Evolutionary conservation across 129 eudicot species (phyloP).

Genomic region (Erigeron canadensis): DNA sequence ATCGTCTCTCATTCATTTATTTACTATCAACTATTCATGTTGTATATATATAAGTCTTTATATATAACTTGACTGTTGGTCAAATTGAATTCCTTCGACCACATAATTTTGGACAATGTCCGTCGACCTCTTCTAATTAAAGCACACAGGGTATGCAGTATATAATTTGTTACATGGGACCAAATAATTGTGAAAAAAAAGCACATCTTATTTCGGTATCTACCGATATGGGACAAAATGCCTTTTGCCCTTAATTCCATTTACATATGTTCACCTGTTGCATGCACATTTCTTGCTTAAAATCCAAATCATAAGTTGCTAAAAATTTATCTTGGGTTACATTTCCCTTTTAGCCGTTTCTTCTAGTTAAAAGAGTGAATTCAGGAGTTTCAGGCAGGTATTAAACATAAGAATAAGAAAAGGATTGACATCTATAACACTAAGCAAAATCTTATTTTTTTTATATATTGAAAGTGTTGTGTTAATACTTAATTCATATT

Average conservation of each 20-base stretch:
- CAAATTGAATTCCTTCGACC: conserved; percentile 11
- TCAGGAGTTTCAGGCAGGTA: no score
- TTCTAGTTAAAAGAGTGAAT: no score
- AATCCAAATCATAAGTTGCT: not conserved
- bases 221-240: conserved; percentile 8
- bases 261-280: conserved; percentile 11
- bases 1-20: not conserved
- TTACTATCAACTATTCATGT: not conserved
- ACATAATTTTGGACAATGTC: conserved; percentile 16
- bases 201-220: not conserved
- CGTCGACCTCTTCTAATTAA: not conserved
- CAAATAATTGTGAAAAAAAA: conserved; percentile 13
- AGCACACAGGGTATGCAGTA: not conserved
- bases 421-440: no score
- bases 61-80: no score
- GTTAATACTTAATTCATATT: no score
- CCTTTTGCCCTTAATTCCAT: conserved; percentile 3
- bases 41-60: no score
- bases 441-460: no score
- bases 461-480: no score
- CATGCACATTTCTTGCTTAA: conserved; percentile 6
- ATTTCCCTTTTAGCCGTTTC: not conserved
- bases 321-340: not conserved
- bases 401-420: no score
- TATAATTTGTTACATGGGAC: conserved; percentile 15